Evolutionary conservation across 345 rosid genomes (phyloP).

Genomic region (Populus euphratica): DNA sequence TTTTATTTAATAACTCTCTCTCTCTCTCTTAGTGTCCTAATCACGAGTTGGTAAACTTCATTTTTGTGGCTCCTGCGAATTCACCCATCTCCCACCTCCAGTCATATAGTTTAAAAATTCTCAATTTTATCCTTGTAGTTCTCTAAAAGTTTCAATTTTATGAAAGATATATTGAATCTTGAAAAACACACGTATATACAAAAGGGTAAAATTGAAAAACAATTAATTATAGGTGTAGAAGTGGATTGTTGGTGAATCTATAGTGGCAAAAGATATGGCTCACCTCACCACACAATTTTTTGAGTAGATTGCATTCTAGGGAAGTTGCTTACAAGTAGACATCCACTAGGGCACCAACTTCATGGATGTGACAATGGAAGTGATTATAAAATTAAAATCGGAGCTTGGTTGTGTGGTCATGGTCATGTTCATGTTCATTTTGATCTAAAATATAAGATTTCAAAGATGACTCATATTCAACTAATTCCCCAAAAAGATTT

Average conservation of each 20-base stretch:
- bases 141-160: no score
- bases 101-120: background rate
- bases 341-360: slow-evolving; percentile 2
- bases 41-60: no score
- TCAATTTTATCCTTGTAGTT: background rate
- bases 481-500: no score
- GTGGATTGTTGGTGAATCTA: background rate
- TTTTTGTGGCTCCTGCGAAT: no score
- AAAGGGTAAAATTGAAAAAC: background rate
- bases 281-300: background rate
- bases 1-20: no score
- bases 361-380: background rate
- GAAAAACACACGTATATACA: rapidly evolving
- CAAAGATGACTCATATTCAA: background rate
- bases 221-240: background rate
- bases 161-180: no score
- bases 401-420: background rate
- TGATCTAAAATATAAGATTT: background rate
- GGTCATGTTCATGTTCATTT: background rate
- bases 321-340: background rate
- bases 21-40: background rate
- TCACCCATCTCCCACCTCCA: no score
- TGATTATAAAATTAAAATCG: background rate
- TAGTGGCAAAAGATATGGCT: background rate
- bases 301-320: background rate